Base-by-base conservation (phyloP, 23 red algal genomes). In the Gracilaria caudata region DNA sequence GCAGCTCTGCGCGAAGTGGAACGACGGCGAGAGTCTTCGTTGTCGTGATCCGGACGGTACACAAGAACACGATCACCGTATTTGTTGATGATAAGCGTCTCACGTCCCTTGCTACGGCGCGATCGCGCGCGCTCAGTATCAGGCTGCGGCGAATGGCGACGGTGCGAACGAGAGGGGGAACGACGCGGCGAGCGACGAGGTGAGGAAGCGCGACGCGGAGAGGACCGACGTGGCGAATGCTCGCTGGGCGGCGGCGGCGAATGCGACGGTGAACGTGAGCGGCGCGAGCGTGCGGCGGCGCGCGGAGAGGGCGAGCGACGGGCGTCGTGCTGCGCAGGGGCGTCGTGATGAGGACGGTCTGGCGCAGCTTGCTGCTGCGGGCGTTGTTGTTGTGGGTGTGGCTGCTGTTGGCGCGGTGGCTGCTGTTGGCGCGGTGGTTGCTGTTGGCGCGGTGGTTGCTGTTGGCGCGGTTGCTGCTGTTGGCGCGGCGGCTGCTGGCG, bases 11-110 rank as follows among this genome's bases (percentile, higher is more conserved):
- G 77, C 51, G 51, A 25, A 25, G 65, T 24, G 20, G 39, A 16
- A 24, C 44, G 34, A 40, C 51, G 45, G 29, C 82, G 45, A 4
- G 44, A 37, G 43, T 76, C 45, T 3, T 56, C 82, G 29, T 29
- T 73, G 43, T 86, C 82, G 13, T 44, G 65, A 34, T 73, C 81
- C 6, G 77, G 51, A 51, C 56, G 77, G 26, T 57, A 80, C 21
- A 80, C 56, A 8, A 80, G 70, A 5, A 75, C 70, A 13, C 70
- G 70, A 24, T 75, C 70, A 40, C 70, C 70, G 40, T 75, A 75
- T 40, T 75, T 75, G 70, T 75, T 75, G 70, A 75, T 75, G 25
- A 75, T 43, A 21, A 75, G 70, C 70, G 70, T 75, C 38, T 75
- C 70, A 0, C 70, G 70, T 4, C 70, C 70, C 70, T 43, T 49